Evolutionary conservation across 2,329 filamentous ascomycete genomes (phyloP), one percentile per base, ranked within the genome.

Genomic region (Ceratocystis lukuohia): DNA sequence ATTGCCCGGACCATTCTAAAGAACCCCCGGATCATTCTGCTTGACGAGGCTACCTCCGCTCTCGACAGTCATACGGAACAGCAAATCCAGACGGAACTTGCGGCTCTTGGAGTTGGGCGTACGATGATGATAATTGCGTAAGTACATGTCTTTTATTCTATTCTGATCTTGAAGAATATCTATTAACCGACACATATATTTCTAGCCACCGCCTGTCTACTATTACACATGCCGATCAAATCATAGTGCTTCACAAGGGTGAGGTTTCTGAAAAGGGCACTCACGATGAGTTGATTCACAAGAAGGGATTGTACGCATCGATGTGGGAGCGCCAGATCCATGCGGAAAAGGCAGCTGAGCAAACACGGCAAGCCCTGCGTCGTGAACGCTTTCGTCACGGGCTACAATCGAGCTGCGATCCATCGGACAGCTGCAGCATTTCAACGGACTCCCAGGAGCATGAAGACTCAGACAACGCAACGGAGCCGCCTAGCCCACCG

Each of bases 111-210:
- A 17, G 81, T 88, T 70, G 92, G 91, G 62, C 88, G 94, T 61
- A 99, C 94, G 0, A 87, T 96, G 78, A 84, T 99, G 68, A 91
- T 97, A 64, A 97, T 99, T 77, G 94, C 94, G 78, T 91, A 85
- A 78, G 83, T 81, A 59, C 28, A 65, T 8, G 3, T n/a, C 65
- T 6, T 41, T 17, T 4, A 46, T 10, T 1, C 30, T 12, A 20
- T 30, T 30, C 3, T 7, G 20, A 45, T 22, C 37, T 41, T 41
- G 37, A 41, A 12, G 28, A 30, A 61, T 33, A 45, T 20, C 17
- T 68, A 30, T 71, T 74, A 67, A 74, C 67, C 6, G 17, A 44
- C 25, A 65, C 64, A 46, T 64, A 46, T 64, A 53, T 53, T 65
- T 57, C 22, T 69, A 85, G 83, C 64, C 91, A 96, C 75, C 87